A percentile compares a stretch with the other conserved stretches of the same genome.
phyloP scores from a whole-genome alignment of 345 rosid genomes.

The Eucalyptus dawsonii region DNA sequence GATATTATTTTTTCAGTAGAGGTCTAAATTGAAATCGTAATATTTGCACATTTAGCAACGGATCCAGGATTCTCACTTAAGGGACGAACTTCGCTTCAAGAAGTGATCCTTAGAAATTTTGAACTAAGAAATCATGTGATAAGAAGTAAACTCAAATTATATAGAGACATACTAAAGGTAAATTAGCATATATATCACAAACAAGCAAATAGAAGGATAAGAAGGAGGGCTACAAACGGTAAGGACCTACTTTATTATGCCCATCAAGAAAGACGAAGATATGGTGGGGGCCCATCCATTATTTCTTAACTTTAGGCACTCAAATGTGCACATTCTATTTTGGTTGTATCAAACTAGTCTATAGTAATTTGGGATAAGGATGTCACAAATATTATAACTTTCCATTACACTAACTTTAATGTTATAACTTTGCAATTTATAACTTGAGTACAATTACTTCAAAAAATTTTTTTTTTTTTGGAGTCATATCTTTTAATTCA shows the following conservation, averaged over 20 bases:
- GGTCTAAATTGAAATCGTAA: background rate
- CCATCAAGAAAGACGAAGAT: background rate
- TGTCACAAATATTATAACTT: background rate
- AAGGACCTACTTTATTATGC: background rate
- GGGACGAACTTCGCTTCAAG: background rate
- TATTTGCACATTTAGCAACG: background rate
- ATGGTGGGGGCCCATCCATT: background rate
- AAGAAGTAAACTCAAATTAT: background rate
- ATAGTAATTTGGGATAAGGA: background rate
- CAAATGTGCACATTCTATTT: background rate
- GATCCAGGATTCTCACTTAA: background rate
- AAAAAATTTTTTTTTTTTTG: background rate
- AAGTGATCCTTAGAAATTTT: background rate
- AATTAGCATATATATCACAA: background rate
- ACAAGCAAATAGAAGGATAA: background rate
- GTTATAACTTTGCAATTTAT: background rate
- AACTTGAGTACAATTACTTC: fast-evolving
- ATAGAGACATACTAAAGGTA: background rate
- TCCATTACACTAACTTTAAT: background rate
- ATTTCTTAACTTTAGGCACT: background rate
- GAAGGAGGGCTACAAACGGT: background rate
- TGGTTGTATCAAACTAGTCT: background rate
- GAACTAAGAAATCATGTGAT: background rate
- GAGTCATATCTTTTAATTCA: background rate
- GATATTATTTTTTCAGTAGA: fast-evolving